Evolutionary conservation across 2,329 filamentous ascomycete species (phyloP), one percentile per base, ranked within the genome.

Genomic region (Pyrenochaeta sp.): DNA sequence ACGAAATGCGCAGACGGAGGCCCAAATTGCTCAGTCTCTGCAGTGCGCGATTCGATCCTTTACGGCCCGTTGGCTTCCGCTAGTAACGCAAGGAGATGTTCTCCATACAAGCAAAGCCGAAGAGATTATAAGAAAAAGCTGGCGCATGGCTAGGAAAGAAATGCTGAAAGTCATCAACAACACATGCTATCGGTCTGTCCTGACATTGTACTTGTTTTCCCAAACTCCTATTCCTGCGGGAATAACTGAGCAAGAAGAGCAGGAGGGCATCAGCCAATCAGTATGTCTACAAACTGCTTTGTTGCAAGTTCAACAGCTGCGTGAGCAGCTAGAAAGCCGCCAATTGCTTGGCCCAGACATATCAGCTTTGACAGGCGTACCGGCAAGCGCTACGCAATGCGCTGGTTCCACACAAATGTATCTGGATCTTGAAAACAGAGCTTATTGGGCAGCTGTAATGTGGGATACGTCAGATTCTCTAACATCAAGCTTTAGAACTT

Each of bases 101-200:
- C 6, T 30, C 28, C 6, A 5, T 6, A 30, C 28, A 9, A 30
- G 28, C 5, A 5, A 30, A 9, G 28, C 28, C 10, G 6, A 30
- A 30, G 9, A 30, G 5, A 6, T 45, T 7, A 45, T 24, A 10
- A 22, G 22, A 15, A 15, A 24, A 7, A 55, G 46, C 12, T 63
- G 60, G 57, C 56, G 57, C 24, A n/a, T 36, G 8, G 42, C 60
- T 15, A 54, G 60, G 28, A 52, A 43, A 42, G 57, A 57, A n/a
- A 63, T 63, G 60, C 56, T 63, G 3, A 52, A 48, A 49, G 53
- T 60, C 15, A 51, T 63, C 27, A 63, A 60, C 44, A 50, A 42
- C 13, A n/a, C 24, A 12, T 60, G 52, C 5, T 63, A 63, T 40
- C 50, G 56, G 22, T 63, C 56, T 22, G 48, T 60, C 9, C 54